These are phyloP conservation scores for Arthrobotrys musiformis DNA, from an alignment of 2,329 filamentous ascomycete genomes.

Conservation along the genomic window DNA sequence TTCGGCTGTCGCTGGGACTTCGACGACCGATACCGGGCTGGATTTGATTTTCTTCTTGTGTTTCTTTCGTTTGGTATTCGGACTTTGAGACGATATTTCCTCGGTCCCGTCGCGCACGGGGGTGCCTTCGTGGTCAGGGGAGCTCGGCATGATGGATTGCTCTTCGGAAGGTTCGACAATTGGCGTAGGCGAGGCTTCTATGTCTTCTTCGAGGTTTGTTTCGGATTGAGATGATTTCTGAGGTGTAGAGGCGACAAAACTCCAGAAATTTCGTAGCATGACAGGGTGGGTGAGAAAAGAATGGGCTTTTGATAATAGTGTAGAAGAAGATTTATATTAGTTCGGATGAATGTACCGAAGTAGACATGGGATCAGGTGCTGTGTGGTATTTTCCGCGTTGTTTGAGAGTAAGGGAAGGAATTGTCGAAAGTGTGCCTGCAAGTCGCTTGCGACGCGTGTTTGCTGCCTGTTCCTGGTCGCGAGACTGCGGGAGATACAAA, in stretches of 20 bases:
- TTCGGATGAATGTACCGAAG: no score
- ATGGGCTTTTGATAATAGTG: background rate
- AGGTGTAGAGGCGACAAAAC: conserved; percentile 21
- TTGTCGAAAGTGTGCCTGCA: background rate
- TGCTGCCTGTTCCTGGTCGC: background rate
- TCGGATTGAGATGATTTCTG: conserved; percentile 25
- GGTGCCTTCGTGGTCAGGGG: background rate
- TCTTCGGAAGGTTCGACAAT: background rate
- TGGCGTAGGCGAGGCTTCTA: background rate
- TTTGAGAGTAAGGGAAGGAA: background rate
- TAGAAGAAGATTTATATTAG: background rate
- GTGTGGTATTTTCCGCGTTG: conserved; percentile 36
- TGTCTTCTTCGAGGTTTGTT: background rate
- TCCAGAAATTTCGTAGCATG: conserved; percentile 29
- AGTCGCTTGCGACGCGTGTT: conserved; percentile 4
- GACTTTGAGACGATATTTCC: background rate
- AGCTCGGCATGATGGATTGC: background rate
- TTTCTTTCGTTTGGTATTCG: conserved; percentile 11
- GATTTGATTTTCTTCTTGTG: conserved; percentile 5
- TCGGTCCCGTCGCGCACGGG: background rate
- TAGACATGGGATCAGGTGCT: background rate
- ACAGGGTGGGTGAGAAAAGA: background rate
- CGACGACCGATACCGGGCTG: conserved; percentile 12
- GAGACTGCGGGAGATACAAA: background rate
- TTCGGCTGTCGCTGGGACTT: conserved; percentile 25